These are phyloP conservation scores for Pichia sp. DNA, from an alignment of 1,139 yeast genomes.

Conservation along the genomic window DNA sequence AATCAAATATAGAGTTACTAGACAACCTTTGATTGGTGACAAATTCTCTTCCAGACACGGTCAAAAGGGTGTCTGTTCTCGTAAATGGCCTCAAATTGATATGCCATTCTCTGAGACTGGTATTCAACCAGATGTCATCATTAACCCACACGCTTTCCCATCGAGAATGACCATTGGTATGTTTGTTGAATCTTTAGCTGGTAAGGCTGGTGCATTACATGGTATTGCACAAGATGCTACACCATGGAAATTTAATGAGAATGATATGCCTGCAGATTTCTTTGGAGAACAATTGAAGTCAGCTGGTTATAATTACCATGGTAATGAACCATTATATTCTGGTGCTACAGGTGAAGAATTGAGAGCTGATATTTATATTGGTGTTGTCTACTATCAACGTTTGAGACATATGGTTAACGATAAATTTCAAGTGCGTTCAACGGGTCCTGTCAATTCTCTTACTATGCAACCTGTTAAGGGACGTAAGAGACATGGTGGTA, in stretches of 20 bases:
- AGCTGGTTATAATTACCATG: constrained; percentile 96
- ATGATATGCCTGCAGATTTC: constrained; percentile 94
- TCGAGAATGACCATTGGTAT: constrained; percentile 99
- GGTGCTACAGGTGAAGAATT: constrained; percentile 99
- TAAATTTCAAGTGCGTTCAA: constrained; percentile 97
- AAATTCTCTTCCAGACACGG: constrained; percentile 98
- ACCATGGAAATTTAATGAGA: constrained; percentile 90
- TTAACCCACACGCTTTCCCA: constrained; percentile 99
- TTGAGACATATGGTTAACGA: constrained; percentile 99
- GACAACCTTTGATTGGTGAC: constrained; percentile 95
- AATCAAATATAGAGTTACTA: constrained; percentile 83
- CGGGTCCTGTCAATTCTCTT: constrained; percentile 94
- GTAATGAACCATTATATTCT: constrained; percentile 98
- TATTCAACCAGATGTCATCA: constrained; percentile 94
- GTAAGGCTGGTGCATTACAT: constrained; percentile 96
- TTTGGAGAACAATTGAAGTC: constrained; percentile 85
- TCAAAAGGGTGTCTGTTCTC: constrained; percentile 98
- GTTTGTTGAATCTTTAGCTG: constrained; percentile 97
- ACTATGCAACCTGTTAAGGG: constrained; percentile 99
- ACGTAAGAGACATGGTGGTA: constrained; percentile 98
- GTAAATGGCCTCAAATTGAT: constrained; percentile 95
- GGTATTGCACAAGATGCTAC: constrained; percentile 98
- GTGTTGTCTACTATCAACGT: constrained; percentile 96
- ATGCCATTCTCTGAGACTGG: constrained; percentile 97
- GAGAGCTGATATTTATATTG: constrained; percentile 91